Evolutionary conservation across 805 yeast species (phyloP), one percentile per base, ranked within the genome.

Genomic region (Lipomyces yamadae): DNA sequence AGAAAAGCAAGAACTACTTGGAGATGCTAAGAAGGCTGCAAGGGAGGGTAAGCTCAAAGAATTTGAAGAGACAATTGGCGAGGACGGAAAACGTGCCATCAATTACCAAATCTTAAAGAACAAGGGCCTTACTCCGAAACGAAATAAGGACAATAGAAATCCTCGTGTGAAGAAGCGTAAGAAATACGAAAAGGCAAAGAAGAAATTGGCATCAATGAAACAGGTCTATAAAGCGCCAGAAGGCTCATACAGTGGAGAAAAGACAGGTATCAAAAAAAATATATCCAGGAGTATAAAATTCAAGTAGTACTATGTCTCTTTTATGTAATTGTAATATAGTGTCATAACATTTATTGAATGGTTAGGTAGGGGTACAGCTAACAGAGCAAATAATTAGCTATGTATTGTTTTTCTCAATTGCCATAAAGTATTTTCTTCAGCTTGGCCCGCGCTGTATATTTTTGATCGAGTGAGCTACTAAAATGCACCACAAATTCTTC

Each of bases 131-230:
- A 93, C 98, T 1, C 94, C 96, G 24, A 90, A 88, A 78, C 85
- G 97, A 77, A 90, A 91, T 83, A 95, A 95, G 84, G 97, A 91
- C 72, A 87, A 90, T 82, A 86, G 98, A 80, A 95, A 95, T 78
- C 86, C 98, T 55, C 89, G 99, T 81, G 98, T 95, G 74, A 95
- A 95, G 85, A 95, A 94, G 96, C 90, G 99, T 84, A 91, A 88
- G 87, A 91, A 91, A 86, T 95, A 90, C 82, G 98, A 92, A 71
- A 84, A 86, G 77, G 99, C 99, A 35, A 88, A 92, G 82, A 94
- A 92, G 91, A 92, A 92, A 78, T 88, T 95, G 79, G 88, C 88
- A 76, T 90, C 97, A 62, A 89, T 91, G 71, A 89, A 97, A 78
- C 91, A 91, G 63, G 97, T 92, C n/a, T 92, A 89, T 82, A 84